These are phyloP conservation scores for Solanum sitiens DNA, from an alignment of 257 asterid genomes.

Conservation along the genomic window DNA sequence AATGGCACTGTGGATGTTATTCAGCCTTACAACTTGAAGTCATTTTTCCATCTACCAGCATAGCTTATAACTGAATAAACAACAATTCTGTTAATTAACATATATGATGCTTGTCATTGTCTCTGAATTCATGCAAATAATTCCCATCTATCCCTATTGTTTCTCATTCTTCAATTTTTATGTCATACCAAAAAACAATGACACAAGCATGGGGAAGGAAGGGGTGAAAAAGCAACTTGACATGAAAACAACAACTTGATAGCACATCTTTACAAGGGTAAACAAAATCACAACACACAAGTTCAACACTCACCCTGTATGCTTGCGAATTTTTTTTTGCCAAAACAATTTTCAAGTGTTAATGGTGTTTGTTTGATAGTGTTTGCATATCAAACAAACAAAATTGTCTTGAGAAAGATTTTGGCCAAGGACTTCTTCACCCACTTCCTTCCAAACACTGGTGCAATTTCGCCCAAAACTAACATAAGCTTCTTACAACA, in stretches of 20 bases:
- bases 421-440: neutral
- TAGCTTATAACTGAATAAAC: neutral
- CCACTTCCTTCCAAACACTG: neutral
- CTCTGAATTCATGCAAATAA: neutral
- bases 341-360: neutral
- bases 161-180: neutral
- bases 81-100: neutral
- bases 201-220: neutral
- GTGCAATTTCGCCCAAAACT: neutral
- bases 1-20: neutral
- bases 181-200: neutral
- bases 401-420: neutral
- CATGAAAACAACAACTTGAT: neutral
- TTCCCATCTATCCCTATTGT: neutral
- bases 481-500: neutral
- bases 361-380: neutral
- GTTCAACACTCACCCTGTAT: neutral
- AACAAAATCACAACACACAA: neutral
- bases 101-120: too few species aligned
- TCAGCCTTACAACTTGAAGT: constrained; percentile 14
- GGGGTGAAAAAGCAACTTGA: neutral
- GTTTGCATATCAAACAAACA: neutral
- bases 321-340: neutral
- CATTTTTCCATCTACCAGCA: constrained; percentile 11
- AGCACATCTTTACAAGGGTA: neutral